Evolutionary conservation across 495 filamentous ascomycete genomes (phyloP), one percentile per base, ranked within the genome.

Genomic region (Aspergillus ostianus): DNA sequence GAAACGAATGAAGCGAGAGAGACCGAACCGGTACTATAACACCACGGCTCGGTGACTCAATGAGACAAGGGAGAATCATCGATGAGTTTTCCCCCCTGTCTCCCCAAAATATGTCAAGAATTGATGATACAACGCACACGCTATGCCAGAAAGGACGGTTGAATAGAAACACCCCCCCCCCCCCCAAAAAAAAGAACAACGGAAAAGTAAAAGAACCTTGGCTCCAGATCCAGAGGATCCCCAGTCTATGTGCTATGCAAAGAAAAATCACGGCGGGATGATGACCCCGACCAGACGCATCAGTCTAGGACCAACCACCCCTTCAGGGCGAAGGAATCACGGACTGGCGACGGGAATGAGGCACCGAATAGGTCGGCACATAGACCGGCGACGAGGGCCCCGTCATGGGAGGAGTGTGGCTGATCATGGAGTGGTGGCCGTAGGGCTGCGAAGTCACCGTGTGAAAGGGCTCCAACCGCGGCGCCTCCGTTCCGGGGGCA

Each of bases 301-400:
- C 21, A 26, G 18, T 26, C 8, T 4, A 18, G 46, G 29, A 32
- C 26, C n/a, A n/a, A n/a, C n/a, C n/a, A n/a, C n/a, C 30, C 15
- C 6, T 20, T 57, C 21, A 79, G 20, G 71, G 67, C 21, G 72
- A 73, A 13, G 66, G 65, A 29, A 67, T 67, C 48, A 71, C 23
- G 47, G 76, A 77, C 46, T 63, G 68, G 18, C 69, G 74, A 51
- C 71, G 71, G 27, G 70, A 73, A 12, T 58, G 27, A 0, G 74
- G 58, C 30, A 64, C 68, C 47, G 69, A 67, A 45, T 73, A 75
- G 0, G 73, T 67, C 13, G 64, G 65, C 18, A 64, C 61, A 48
- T 75, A 77, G 21, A 71, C 64, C 18, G 77, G 77, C 9, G 77
- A 79, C 9, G 77, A 72, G 29, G 77, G 77, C 1, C 71, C 68